Evolutionary conservation across 2,329 filamentous ascomycete genomes (phyloP).

Genomic region (Sporothrix inflata): DNA sequence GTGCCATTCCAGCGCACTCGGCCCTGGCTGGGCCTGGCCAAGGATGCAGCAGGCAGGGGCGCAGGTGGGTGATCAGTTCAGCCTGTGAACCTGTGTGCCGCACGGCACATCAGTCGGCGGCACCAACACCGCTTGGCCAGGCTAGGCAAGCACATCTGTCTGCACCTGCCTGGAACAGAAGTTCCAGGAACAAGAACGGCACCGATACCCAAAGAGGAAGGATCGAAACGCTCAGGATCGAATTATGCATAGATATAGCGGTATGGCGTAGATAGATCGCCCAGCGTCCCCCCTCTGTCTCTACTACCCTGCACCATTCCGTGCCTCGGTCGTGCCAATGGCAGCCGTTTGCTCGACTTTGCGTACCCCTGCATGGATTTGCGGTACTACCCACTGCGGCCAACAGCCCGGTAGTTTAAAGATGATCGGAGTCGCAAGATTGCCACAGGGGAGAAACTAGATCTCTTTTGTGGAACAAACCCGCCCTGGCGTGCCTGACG

Average conservation of each 20-base stretch:
- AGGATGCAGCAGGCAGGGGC: slow-evolving; percentile 13
- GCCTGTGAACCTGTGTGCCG: slow-evolving; percentile 17
- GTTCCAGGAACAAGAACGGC: not conserved
- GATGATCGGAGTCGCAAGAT: slow-evolving; percentile 4
- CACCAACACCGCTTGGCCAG: not conserved
- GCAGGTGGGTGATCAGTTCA: slow-evolving; percentile 13
- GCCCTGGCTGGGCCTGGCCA: not conserved
- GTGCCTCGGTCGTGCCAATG: slow-evolving; percentile 8
- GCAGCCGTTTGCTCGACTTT: not conserved
- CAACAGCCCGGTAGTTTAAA: not conserved
- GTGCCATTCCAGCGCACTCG: not conserved
- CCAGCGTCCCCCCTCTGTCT: not conserved
- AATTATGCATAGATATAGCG: slow-evolving; percentile 11
- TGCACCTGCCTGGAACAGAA: slow-evolving; percentile 16
- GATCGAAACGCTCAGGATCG: not conserved
- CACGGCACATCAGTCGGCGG: not conserved
- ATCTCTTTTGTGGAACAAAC: slow-evolving; percentile 12
- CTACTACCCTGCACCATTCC: not conserved
- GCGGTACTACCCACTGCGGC: not conserved
- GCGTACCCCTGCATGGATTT: not conserved
- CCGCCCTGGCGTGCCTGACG: not conserved
- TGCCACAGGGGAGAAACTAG: not conserved
- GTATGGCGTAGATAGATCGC: slow-evolving; percentile 6
- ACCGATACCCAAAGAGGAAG: slow-evolving; percentile 2
- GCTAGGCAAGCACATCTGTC: slow-evolving; percentile 6